A percentile compares a stretch with the other conserved stretches of the same genome.
Evolutionary conservation across 1,284 basidiomycete species (phyloP).

Genomic region (Abortiporus biennis): DNA sequence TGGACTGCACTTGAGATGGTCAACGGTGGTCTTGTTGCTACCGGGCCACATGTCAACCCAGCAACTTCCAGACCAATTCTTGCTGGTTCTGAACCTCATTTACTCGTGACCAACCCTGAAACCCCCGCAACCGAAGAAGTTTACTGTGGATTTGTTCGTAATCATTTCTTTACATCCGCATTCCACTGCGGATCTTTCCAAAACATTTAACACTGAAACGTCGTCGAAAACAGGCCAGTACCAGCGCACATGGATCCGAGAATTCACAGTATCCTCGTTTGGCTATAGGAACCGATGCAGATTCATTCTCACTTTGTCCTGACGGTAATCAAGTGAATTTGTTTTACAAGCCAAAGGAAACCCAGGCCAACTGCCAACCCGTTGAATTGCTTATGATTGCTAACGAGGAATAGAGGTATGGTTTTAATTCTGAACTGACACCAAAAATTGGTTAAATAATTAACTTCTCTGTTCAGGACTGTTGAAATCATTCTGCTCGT

Average conservation of each 20-base stretch:
- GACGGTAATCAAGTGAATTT: constrained; percentile 4
- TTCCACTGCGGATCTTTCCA: not conserved
- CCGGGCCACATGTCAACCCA: not conserved
- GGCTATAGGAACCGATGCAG: constrained; percentile 20
- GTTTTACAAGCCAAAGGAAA: no score
- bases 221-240: constrained; percentile 17
- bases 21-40: constrained; percentile 4
- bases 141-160: constrained; percentile 10
- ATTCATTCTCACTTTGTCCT: constrained; percentile 21
- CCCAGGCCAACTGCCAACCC: no score
- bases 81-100: constrained; percentile 7
- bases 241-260: constrained; percentile 18
- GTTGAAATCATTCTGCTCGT: no score
- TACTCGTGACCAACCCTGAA: constrained; percentile 11
- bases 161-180: not conserved
- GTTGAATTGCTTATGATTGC: no score
- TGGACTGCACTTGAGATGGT: constrained; percentile 5
- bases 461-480: no score
- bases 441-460: no score
- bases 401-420: no score
- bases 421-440: no score
- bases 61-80: not conserved
- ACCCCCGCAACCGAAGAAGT: constrained; percentile 12
- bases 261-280: constrained; percentile 19
- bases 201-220: not conserved